Base-by-base conservation (phyloP, 2,329 filamentous ascomycete species). In the Ceratocystis ficicola region DNA sequence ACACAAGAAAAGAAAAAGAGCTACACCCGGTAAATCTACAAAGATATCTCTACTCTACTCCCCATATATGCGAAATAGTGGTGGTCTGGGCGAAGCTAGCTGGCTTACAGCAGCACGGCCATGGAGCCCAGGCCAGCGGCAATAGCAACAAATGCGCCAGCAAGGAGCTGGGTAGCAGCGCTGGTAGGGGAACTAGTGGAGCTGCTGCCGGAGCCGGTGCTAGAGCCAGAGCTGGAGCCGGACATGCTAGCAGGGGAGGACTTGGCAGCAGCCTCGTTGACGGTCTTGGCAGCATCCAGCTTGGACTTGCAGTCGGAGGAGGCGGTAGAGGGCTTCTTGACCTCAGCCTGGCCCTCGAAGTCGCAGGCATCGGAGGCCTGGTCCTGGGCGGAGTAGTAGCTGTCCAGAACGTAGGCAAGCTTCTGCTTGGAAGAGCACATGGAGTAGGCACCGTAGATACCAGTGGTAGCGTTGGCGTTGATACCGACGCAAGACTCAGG, bases 391-490 rank as follows among this genome's bases (percentile, higher is more conserved):
- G 79, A 73, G 79, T 88, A 89, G 80, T 92, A 93, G 71, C 83
- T 76, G 77, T 92, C 84, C 70, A 92, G 82, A 62, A 85, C 87
- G 74, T 83, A 91, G 67, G 83, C 83, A 50, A 95, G 83, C 80
- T 91, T 83, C 76, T 89, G 80, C 70, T 81, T 80, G 71, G 83
- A 72, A 70, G 80, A 79, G 80, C 89, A 95, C 85, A 90, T 90
- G 75, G 84, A 83, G 80, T 89, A 90, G 61, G 87, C 83, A 70
- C 89, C 89, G 75, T 89, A 94, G 68, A 81, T 77, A 72, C 88
- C 89, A 22, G 79, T 81, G 68, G 81, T 83, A 63, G 81, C 81
- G 75, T 92, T 87, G 70, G 80, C 81, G 69, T 76, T 78, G 76
- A 94, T 90, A 65, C 86, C 89, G 28, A 75, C 76, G 77, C 90